These are phyloP conservation scores for Corymbia maculata DNA, from an alignment of 345 rosid species.

Conservation along the genomic window DNA sequence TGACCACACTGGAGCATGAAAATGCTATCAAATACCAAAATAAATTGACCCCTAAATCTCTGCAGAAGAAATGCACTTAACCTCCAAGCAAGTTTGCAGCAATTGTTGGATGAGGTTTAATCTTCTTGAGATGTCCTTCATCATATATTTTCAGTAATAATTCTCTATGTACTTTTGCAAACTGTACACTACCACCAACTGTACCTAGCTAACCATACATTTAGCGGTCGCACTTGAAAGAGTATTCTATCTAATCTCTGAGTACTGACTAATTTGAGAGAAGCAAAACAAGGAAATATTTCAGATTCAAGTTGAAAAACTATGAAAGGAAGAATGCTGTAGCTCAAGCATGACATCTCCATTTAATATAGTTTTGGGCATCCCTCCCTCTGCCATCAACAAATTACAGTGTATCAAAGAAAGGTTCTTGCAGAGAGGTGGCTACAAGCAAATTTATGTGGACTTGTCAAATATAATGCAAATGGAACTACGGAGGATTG, in stretches of 20 bases:
- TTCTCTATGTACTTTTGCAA: background rate
- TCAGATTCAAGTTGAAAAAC: background rate
- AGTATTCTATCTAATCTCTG: background rate
- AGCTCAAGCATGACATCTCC: background rate
- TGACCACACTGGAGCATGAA: background rate
- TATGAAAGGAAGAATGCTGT: background rate
- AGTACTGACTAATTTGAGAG: background rate
- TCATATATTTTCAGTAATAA: background rate
- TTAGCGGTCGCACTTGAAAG: background rate
- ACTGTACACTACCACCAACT: background rate
- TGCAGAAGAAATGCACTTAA: background rate
- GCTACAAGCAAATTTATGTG: background rate
- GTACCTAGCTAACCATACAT: background rate
- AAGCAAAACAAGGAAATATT: background rate
- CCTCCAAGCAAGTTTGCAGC: background rate
- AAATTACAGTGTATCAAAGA: background rate
- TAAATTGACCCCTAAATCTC: background rate
- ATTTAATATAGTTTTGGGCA: background rate
- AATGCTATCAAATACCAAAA: background rate
- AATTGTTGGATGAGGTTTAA: background rate
- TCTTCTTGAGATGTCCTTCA: background rate
- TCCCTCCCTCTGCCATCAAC: background rate
- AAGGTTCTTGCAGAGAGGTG: background rate
- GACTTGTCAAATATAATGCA: background rate
- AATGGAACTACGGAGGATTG: background rate